Conservation (phyloP, 1,284 basidiomycete species). For the Melampsora americana region DNA sequence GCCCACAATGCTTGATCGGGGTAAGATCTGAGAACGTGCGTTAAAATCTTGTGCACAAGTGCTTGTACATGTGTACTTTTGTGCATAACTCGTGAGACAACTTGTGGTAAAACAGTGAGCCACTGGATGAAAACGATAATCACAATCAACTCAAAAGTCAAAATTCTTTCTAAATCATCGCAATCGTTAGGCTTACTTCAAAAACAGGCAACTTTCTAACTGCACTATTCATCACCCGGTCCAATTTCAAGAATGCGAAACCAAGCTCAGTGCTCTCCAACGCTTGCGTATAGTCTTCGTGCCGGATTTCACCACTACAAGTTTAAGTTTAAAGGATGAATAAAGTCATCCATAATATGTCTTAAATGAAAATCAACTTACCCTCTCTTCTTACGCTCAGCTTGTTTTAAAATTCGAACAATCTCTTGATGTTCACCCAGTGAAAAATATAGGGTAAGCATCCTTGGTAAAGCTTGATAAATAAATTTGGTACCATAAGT, state of each 20-base stretch:
- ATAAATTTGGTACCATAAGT: constrained; percentile 87
- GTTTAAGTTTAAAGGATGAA: background rate
- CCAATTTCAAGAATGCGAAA: constrained; percentile 54
- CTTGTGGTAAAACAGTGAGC: constrained; percentile 94
- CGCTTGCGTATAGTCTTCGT: constrained; percentile 51
- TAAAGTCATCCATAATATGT: constrained; percentile 14
- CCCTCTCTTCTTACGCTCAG: constrained; percentile 46
- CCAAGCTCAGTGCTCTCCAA: constrained; percentile 63
- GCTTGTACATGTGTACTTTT: constrained; percentile 66
- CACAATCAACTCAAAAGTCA: constrained; percentile 32
- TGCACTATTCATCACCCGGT: constrained; percentile 54
- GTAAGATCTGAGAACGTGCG: constrained; percentile 71
- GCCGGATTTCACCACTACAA: constrained; percentile 38
- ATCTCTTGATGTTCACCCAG: constrained; percentile 65
- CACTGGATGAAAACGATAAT: constrained; percentile 62
- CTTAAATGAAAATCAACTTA: constrained; percentile 9
- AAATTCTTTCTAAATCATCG: background rate
- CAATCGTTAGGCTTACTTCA: constrained; percentile 60
- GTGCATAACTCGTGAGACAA: constrained; percentile 90
- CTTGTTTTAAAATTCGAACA: constrained; percentile 46
- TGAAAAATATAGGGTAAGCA: constrained; percentile 94
- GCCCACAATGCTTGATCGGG: constrained; percentile 93
- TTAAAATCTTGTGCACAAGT: constrained; percentile 69
- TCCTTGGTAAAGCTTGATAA: constrained; percentile 89
- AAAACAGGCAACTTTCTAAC: constrained; percentile 68